Conservation (phyloP, 257 asterid genomes). For the Capsicum pubescens region DNA sequence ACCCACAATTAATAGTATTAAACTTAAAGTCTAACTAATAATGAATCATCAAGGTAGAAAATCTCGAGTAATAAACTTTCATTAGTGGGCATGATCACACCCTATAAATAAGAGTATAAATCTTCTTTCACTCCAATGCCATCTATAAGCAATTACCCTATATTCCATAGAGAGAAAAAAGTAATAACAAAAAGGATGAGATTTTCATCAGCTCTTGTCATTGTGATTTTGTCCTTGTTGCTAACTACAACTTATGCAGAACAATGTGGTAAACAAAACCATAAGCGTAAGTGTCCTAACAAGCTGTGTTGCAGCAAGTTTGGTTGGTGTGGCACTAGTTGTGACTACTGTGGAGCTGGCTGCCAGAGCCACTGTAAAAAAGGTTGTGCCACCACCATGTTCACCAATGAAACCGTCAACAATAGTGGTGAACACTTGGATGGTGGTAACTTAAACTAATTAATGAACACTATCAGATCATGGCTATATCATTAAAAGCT, state of each 20-base stretch:
- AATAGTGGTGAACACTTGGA: neutral
- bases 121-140: neutral
- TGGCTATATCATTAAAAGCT: neutral
- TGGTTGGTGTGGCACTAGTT: slow-evolving; percentile 27
- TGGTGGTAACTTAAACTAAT: neutral
- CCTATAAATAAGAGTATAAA: slow-evolving; percentile 5
- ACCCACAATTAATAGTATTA: neutral
- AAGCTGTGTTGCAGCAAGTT: slow-evolving; percentile 28
- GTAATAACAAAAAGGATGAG: slow-evolving; percentile 35
- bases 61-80: neutral
- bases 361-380: neutral
- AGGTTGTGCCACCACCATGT: slow-evolving; percentile 15
- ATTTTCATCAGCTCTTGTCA: neutral
- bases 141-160: slow-evolving; percentile 14
- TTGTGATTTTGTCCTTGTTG: slow-evolving; percentile 26
- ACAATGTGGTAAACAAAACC: slow-evolving; percentile 12
- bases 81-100: neutral
- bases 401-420: neutral
- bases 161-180: neutral
- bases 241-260: slow-evolving; percentile 1
- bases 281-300: slow-evolving; percentile 21
- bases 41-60: slow-evolving; percentile 1
- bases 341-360: slow-evolving; percentile 28
- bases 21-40: neutral
- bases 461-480: neutral